A percentile compares a stretch with the other conserved stretches of the same genome.
phyloP scores from a whole-genome alignment of 805 yeast species.

The Yamadazyma scolyti region DNA sequence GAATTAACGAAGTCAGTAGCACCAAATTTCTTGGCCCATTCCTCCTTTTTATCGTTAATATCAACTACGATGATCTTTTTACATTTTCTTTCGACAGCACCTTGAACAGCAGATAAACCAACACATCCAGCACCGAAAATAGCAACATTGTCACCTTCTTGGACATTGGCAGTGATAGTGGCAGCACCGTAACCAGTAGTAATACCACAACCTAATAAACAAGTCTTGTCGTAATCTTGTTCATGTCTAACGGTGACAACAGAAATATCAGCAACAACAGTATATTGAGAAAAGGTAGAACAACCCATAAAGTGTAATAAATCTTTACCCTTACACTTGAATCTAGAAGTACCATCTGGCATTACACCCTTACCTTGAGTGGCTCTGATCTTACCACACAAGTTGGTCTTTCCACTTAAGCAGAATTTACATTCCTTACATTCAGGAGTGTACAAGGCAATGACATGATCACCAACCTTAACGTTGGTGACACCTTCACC shows the following conservation, averaged over 20 bases:
- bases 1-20: slow-evolving; percentile 96
- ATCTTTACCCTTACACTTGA: slow-evolving; percentile 79
- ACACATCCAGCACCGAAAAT: slow-evolving; percentile 98
- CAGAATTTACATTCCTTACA: slow-evolving; percentile 95
- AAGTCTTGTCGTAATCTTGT: slow-evolving; percentile 82
- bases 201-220: slow-evolving; percentile 96
- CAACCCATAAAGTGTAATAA: slow-evolving; percentile 96
- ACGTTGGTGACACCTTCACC: slow-evolving; percentile 93
- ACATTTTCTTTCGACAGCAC: slow-evolving; percentile 83
- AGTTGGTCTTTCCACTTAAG: slow-evolving; percentile 89
- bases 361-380: slow-evolving; percentile 98
- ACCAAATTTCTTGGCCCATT: slow-evolving; percentile 86
- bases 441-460: slow-evolving; percentile 95
- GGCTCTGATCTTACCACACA: slow-evolving; percentile 92
- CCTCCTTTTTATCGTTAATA: slow-evolving; percentile 77
- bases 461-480: slow-evolving; percentile 89
- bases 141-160: slow-evolving; percentile 89
- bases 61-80: slow-evolving; percentile 81
- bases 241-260: slow-evolving; percentile 85
- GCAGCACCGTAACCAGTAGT: slow-evolving; percentile 99
- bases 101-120: slow-evolving; percentile 94
- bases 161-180: slow-evolving; percentile 85
- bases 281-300: slow-evolving; percentile 94
- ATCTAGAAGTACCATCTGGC: slow-evolving; percentile 98
- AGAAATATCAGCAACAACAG: slow-evolving; percentile 96